Percentiles rank a stretch among this genome's conserved stretches.
phyloP scores from a whole-genome alignment of 495 filamentous ascomycete species.

The Xanthoparmelia taractica region DNA sequence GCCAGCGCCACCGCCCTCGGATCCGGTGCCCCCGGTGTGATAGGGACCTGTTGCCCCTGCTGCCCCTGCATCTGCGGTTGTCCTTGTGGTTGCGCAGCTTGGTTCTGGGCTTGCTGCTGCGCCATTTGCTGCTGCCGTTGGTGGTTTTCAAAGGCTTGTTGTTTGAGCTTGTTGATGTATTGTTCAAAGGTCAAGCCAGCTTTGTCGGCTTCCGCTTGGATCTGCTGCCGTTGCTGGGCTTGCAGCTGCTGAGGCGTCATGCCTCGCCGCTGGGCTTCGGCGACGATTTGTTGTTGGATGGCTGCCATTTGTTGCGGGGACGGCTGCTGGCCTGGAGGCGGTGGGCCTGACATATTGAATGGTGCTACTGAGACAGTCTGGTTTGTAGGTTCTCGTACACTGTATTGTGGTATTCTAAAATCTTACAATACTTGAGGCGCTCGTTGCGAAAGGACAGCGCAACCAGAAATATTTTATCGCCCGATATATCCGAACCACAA shows the following conservation, averaged over 20 bases:
- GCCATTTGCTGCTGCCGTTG: conserved; percentile 41
- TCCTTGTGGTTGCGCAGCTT: conserved; percentile 24
- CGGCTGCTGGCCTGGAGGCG: conserved; percentile 53
- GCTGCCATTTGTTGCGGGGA: conserved; percentile 73
- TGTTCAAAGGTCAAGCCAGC: conserved; percentile 54
- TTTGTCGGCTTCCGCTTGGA: conserved; percentile 58
- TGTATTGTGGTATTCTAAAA: neutral
- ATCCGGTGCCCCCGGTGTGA: conserved; percentile 64
- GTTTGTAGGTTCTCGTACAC: too few species aligned
- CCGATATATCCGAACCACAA: neutral
- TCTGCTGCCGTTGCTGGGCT: conserved; percentile 47
- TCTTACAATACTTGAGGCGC: neutral
- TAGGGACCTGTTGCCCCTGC: conserved; percentile 43
- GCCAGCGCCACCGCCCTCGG: conserved; percentile 85
- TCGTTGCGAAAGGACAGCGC: neutral
- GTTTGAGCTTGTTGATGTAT: conserved; percentile 57
- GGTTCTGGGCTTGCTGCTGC: conserved; percentile 35
- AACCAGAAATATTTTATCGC: neutral
- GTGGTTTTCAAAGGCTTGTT: conserved; percentile 50
- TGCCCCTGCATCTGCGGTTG: conserved; percentile 25
- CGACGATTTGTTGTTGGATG: conserved; percentile 78
- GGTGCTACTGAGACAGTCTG: conserved; percentile 28
- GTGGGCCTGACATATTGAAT: conserved; percentile 39
- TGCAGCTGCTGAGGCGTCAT: conserved; percentile 70
- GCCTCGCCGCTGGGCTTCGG: conserved; percentile 64